Base-by-base conservation (phyloP, 1,284 basidiomycete species). In the Paramarasmius palmivorus region DNA sequence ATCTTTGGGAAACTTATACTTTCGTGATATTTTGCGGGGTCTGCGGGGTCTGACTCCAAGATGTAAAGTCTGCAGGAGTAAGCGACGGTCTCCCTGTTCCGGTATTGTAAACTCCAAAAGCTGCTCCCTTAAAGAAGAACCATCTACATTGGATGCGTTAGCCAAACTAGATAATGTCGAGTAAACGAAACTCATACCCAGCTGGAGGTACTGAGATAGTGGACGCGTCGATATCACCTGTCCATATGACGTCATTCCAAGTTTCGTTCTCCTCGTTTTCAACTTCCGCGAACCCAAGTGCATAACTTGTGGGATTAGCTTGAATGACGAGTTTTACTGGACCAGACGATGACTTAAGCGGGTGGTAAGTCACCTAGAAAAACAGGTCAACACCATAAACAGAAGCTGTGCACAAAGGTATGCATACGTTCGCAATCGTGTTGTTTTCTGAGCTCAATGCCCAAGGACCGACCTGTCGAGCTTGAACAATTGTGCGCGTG, bases 61-160 rank as follows among this genome's bases (percentile, higher is more conserved):
- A 72, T 29, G 57, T 61, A 51, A 74, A 73, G 51, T 70, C 66
- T 0, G 72, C 72, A 6, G 64, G 66, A 6, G 60, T 57, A 14
- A 72, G 60, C 39, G 63, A 70, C 0, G 72, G 69, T 47, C 61
- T 67, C 9, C 70, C 71, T 44, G 66, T 71, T n/a, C 72, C 72
- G 0, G 71, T 72, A 53, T 68, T 72, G 56, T 74, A 73, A 7
- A 68, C 57, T 1, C 68, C 71, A 47, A 73, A 73, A 1, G 68
- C 58, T 14, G 68, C 61, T 1, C 72, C 72, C 57, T 71, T 71
- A 63, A 72, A 74, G 54, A 68, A 70, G 58, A 70, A 72, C 7
- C 65, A 65, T 14, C 70, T 73, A 50, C 19, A 35, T 22, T 22
- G 7, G 10, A 22, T 47, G 20, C n/a, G 40, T n/a, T 22, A 40